Conservation (phyloP, 495 filamentous ascomycete species). For the Penicillium diatomitis region DNA sequence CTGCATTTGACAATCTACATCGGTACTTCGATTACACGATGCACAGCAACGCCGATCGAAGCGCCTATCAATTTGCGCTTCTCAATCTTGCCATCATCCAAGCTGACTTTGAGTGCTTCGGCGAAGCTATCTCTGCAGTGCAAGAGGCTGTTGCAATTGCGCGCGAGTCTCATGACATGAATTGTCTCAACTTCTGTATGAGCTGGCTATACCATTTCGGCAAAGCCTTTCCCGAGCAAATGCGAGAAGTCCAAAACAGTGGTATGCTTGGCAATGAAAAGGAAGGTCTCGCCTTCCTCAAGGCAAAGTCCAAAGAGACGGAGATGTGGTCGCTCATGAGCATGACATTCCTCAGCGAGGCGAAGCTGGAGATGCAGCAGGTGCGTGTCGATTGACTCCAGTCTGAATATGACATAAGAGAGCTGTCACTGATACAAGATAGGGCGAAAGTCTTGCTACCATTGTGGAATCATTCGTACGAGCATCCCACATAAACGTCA, state of each 20-base stretch:
- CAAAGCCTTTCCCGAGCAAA: constrained; percentile 69
- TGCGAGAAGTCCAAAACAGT: constrained; percentile 58
- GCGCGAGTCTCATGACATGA: constrained; percentile 83
- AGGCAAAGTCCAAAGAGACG: constrained; percentile 77
- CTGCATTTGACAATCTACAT: constrained; percentile 83
- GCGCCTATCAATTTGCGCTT: constrained; percentile 95
- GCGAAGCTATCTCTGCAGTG: constrained; percentile 87
- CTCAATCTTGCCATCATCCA: constrained; percentile 89
- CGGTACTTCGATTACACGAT: constrained; percentile 97
- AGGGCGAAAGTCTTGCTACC: constrained; percentile 72
- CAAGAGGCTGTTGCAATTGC: constrained; percentile 86
- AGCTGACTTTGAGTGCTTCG: constrained; percentile 87
- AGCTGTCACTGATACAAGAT: not conserved
- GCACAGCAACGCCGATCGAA: constrained; percentile 65
- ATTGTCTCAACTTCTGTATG: constrained; percentile 87
- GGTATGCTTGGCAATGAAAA: constrained; percentile 70
- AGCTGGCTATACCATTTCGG: constrained; percentile 97
- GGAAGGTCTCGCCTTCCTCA: constrained; percentile 75
- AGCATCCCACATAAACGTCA: constrained; percentile 72
- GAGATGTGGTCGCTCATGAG: constrained; percentile 84
- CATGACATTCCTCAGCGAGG: constrained; percentile 77
- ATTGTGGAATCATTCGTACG: constrained; percentile 72
- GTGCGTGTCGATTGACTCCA: constrained; percentile 22
- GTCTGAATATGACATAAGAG: too few relatives aligned
- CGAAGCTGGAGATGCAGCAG: constrained; percentile 62